phyloP scores from a whole-genome alignment of 805 yeast genomes.

The Hanseniaspora lachancei region DNA sequence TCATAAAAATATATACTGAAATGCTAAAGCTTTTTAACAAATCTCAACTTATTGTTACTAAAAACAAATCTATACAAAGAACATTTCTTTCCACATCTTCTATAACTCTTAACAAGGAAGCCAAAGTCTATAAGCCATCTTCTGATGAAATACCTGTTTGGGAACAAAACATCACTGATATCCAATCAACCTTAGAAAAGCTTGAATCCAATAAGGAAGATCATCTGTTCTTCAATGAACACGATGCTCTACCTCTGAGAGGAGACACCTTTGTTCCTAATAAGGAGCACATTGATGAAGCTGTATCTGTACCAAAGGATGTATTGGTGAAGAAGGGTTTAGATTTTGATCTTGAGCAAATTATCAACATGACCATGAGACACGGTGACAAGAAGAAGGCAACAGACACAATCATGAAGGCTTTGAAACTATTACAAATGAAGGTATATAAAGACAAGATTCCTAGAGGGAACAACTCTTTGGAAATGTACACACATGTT shows the following conservation, averaged over 20 bases:
- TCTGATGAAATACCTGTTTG: slow-evolving; percentile 30
- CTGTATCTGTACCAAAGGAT: slow-evolving; percentile 34
- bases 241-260: slow-evolving; percentile 9
- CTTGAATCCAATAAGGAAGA: slow-evolving; percentile 30
- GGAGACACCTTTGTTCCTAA: slow-evolving; percentile 40
- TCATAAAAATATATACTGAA: background rate
- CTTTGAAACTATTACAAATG: slow-evolving; percentile 53
- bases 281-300: slow-evolving; percentile 49
- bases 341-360: slow-evolving; percentile 63
- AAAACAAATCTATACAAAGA: background rate
- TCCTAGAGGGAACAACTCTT: slow-evolving; percentile 11
- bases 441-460: slow-evolving; percentile 46
- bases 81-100: background rate
- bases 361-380: slow-evolving; percentile 81
- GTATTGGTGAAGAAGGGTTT: slow-evolving; percentile 43
- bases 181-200: slow-evolving; percentile 32
- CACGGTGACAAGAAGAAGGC: slow-evolving; percentile 81
- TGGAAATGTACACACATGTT: background rate
- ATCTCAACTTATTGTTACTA: background rate
- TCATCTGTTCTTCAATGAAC: slow-evolving; percentile 22
- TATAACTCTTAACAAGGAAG: slow-evolving; percentile 11
- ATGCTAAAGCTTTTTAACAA: background rate
- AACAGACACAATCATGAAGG: slow-evolving; percentile 55
- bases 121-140: slow-evolving; percentile 15
- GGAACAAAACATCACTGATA: slow-evolving; percentile 31